Evolutionary conservation across 2,329 filamentous ascomycete genomes (phyloP).

Genomic region (Aphanocladium album): DNA sequence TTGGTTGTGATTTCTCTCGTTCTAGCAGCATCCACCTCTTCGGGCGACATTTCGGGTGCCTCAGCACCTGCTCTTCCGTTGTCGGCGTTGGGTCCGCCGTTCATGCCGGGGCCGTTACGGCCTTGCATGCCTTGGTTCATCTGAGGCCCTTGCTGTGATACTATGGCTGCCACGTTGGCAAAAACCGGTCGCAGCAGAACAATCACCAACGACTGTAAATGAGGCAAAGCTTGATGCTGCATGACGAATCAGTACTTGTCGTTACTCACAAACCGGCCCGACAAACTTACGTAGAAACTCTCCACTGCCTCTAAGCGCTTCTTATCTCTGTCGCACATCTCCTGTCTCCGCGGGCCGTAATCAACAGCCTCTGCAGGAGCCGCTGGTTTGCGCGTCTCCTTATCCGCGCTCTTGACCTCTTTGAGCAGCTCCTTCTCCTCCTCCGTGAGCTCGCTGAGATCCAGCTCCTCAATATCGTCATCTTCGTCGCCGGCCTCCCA

Average conservation of each 20-base stretch:
- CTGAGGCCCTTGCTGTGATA: slow-evolving; percentile 53
- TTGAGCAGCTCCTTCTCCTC: slow-evolving; percentile 39
- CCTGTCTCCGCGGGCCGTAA: slow-evolving; percentile 43
- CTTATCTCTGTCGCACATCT: slow-evolving; percentile 50
- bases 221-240: slow-evolving; percentile 69
- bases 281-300: slow-evolving; percentile 69
- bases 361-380: slow-evolving; percentile 26
- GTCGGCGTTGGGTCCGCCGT: slow-evolving; percentile 30
- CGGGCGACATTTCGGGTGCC: slow-evolving; percentile 49
- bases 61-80: slow-evolving; percentile 24
- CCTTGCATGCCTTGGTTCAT: slow-evolving; percentile 39
- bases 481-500: slow-evolving; percentile 55
- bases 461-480: slow-evolving; percentile 43
- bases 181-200: slow-evolving; percentile 86
- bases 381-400: slow-evolving; percentile 26
- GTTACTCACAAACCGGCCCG: background rate
- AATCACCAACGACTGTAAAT: slow-evolving; percentile 88
- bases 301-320: slow-evolving; percentile 70
- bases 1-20: slow-evolving; percentile 85
- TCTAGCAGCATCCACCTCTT: slow-evolving; percentile 77
- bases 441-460: slow-evolving; percentile 38
- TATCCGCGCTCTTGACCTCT: slow-evolving; percentile 31
- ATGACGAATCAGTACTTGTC: background rate
- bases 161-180: slow-evolving; percentile 79
- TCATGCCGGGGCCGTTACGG: slow-evolving; percentile 34